Base-by-base conservation (phyloP, 345 rosid species). In the Eucalyptus regnans region DNA sequence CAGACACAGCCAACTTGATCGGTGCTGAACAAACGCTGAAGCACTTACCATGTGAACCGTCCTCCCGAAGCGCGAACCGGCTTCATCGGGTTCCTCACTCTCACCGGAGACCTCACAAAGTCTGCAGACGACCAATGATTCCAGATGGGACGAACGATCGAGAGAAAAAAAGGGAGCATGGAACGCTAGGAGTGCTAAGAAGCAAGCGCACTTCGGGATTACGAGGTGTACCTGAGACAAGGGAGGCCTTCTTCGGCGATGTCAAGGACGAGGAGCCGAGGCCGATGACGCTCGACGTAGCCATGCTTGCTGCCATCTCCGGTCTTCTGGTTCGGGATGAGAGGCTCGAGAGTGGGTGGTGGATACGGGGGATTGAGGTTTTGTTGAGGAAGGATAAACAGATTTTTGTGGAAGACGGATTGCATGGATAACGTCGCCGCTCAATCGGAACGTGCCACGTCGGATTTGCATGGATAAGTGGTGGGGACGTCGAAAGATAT, bases 381-480 rank as follows among this genome's bases (percentile, higher is more conserved):
- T 62, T 87, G 60, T 81, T 51, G 18, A 80, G 52, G 83, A 49
- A 22, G 41, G 49, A 89, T 48, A 87, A 13, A 87, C 86, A 90
- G 94, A 92, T 92, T 90, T 90, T 91, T 91, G 95, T 92, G 97
- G 96, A 89, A 90, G 91, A 56, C 88, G 92, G 95, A 94, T 94
- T 92, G 80, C 92, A 16, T 86, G 46, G 93, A 96, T 90, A 93
- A 91, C 49, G 89, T 66, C 81, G 4, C n/a, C 37, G 48, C 8
- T 89, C 98, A 96, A 94, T 96, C 87, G 94, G 15, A 66, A 91
- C 87, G 22, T 87, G 99, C 93, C 98, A 96, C 94, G 93, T 94
- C 18, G 89, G 89, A 89, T 12, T 54, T 91, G 17, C 80, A 29
- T 92, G 93, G 98, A 95, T 96, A 89, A 94, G 89, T 83, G 96